Evolutionary conservation across 805 yeast genomes (phyloP).

Genomic region (Yamadazyma phyllophila): DNA sequence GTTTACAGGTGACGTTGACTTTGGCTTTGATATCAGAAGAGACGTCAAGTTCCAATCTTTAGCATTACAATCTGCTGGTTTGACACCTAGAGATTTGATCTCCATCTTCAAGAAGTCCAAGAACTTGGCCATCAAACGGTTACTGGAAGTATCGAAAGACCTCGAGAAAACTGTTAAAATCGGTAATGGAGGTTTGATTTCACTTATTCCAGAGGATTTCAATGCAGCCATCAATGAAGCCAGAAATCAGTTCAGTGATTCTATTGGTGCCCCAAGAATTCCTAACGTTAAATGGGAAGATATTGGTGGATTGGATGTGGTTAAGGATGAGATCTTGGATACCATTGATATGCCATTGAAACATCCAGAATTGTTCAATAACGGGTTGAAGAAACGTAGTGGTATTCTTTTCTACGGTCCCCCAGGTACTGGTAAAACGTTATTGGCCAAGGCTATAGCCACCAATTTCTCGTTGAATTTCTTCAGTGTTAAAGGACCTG

Average conservation of each 20-base stretch:
- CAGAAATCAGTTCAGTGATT: slow-evolving; percentile 82
- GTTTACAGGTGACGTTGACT: slow-evolving; percentile 18
- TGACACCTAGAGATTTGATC: slow-evolving; percentile 77
- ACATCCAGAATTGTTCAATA: slow-evolving; percentile 83
- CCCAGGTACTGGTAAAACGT: slow-evolving; percentile 97
- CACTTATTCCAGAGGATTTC: slow-evolving; percentile 58
- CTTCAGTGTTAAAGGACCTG: slow-evolving; percentile 97
- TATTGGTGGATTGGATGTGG: slow-evolving; percentile 90
- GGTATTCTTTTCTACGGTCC: slow-evolving; percentile 97
- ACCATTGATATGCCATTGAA: slow-evolving; percentile 95
- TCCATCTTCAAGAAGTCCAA: slow-evolving; percentile 71
- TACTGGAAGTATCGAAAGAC: slow-evolving; percentile 30
- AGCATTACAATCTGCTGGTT: slow-evolving; percentile 88
- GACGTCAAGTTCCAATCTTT: slow-evolving; percentile 56
- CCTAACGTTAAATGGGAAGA: slow-evolving; percentile 97
- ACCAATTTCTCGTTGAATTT: slow-evolving; percentile 91
- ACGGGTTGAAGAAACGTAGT: slow-evolving; percentile 89
- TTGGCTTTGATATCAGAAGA: slow-evolving; percentile 25
- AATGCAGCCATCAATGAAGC: slow-evolving; percentile 75
- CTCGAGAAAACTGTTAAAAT: slow-evolving; percentile 31
- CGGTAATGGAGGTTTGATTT: slow-evolving; percentile 56
- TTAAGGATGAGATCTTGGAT: slow-evolving; percentile 89
- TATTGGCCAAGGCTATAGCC: slow-evolving; percentile 95
- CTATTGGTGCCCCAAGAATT: slow-evolving; percentile 95
- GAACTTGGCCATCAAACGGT: slow-evolving; percentile 51